Percentiles rank a stretch among this genome's conserved stretches.
Conservation (phyloP, 2,329 filamentous ascomycete genomes). For the Sphaerostilbella broomeana region DNA sequence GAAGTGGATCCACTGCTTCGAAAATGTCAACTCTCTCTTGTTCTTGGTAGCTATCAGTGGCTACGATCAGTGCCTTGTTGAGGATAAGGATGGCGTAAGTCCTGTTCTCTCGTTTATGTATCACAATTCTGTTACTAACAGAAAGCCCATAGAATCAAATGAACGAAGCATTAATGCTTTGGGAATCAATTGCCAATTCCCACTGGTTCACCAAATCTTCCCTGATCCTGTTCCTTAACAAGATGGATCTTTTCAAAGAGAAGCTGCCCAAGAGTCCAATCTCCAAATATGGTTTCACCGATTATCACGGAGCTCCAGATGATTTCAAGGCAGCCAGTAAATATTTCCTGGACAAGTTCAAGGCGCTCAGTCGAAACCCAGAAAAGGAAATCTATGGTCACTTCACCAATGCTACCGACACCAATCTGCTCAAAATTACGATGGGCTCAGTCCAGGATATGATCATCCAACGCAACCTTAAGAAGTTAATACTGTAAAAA, state of each 20-base stretch:
- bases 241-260: constrained; percentile 78
- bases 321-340: constrained; percentile 70
- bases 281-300: constrained; percentile 66
- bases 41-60: constrained; percentile 94
- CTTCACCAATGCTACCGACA: constrained; percentile 57
- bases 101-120: background rate
- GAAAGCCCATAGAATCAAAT: constrained; percentile 65
- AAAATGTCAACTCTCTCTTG: constrained; percentile 84
- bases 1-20: constrained; percentile 97
- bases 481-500: constrained; percentile 56
- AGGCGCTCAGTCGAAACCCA: constrained; percentile 63
- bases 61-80: constrained; percentile 92
- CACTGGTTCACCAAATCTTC: constrained; percentile 80
- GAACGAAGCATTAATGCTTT: constrained; percentile 82
- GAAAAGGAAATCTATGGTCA: constrained; percentile 59
- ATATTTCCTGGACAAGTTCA: constrained; percentile 78
- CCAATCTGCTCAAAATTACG: constrained; percentile 76
- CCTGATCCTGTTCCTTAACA: constrained; percentile 80
- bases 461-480: constrained; percentile 78
- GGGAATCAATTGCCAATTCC: constrained; percentile 78
- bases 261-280: constrained; percentile 68
- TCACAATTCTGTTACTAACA: background rate
- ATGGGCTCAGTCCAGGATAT: constrained; percentile 84
- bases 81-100: constrained; percentile 90
- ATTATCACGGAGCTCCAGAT: constrained; percentile 65